Base-by-base conservation (phyloP, 2,329 filamentous ascomycete genomes). In the Amauroascus verrucosus region DNA sequence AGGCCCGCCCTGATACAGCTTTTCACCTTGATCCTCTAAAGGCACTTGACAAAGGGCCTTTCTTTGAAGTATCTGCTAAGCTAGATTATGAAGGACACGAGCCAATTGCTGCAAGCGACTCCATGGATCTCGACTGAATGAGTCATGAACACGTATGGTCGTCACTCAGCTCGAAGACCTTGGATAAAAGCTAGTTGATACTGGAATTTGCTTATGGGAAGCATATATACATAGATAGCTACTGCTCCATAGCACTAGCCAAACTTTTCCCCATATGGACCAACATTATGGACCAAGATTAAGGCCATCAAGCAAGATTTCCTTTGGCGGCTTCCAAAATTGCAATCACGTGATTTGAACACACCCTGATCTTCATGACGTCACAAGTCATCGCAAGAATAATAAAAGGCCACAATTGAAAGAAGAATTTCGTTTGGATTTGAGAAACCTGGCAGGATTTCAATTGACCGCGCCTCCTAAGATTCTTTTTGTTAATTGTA, bases 101-200 rank as follows among this genome's bases (percentile, higher is more conserved):
- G 28, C 45, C 52, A 35, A 50, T 11, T 50, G 18, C 38, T n/a
- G 24, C 33, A 14, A 38, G 8, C 6, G 52, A 54, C 26, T 43
- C 46, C 9, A 54, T 54, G 52, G 52, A 54, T 20, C n/a, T 50
- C 22, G 52, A 54, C 47, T 54, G 46, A 54, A 20, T 6, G 18
- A 3, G 28, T 22, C 20, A 26, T 3, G 6, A n/a, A 26, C 6
- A 16, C 11, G 14, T 40, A 30, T 30, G 5, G 26, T 13, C 28
- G 28, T 11, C 32, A 35, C 32, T 13, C 13, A 6, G 11, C 8
- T 3, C 32, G 4, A 14, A 35, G 32, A 3, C 3, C 32, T 13
- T 8, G 14, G 14, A 35, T 35, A 13, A 11, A 14, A 35, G 32
- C 32, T 35, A n/a, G 32, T 11, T 11, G 32, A 3, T 13, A 3